Conservation (phyloP, 306 rosid species). For the Malus sieversii region DNA sequence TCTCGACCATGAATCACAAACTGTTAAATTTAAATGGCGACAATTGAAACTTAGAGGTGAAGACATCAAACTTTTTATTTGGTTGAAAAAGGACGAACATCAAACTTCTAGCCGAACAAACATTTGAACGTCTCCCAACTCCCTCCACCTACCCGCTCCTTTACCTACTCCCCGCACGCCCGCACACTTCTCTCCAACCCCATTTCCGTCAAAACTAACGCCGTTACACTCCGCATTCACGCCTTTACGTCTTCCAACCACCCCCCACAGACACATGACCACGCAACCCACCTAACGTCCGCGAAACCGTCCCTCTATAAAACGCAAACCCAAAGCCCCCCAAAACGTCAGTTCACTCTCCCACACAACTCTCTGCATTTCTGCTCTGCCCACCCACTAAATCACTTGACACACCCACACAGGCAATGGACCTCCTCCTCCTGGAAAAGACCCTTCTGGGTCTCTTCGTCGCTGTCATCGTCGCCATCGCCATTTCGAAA, state of each 20-base stretch:
- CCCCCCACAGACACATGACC: not conserved
- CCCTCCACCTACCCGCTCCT: not conserved
- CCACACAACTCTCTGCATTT: not conserved
- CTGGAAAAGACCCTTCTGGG: constrained; percentile 68
- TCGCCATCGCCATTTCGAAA: constrained; percentile 52
- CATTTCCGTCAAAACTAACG: not conserved
- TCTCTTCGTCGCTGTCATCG: constrained; percentile 42
- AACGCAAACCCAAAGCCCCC: not conserved
- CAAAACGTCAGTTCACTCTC: not conserved
- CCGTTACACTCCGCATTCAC: not conserved
- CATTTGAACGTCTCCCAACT: not conserved
- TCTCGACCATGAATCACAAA: not conserved
- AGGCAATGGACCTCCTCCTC: constrained; percentile 68
- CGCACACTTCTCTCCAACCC: not conserved
- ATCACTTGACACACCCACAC: not conserved
- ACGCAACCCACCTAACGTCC: not conserved
- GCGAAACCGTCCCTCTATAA: not conserved
- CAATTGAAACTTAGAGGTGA: too few relatives aligned
- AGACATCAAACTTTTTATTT: not conserved
- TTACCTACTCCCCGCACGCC: not conserved
- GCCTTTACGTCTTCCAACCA: constrained; percentile 1
- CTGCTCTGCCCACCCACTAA: not conserved
- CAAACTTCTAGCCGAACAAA: not conserved
- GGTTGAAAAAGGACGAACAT: not conserved
- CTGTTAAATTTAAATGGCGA: too few relatives aligned